Conservation (phyloP, 148 eudicot genomes). For the Polygonum aviculare region DNA sequence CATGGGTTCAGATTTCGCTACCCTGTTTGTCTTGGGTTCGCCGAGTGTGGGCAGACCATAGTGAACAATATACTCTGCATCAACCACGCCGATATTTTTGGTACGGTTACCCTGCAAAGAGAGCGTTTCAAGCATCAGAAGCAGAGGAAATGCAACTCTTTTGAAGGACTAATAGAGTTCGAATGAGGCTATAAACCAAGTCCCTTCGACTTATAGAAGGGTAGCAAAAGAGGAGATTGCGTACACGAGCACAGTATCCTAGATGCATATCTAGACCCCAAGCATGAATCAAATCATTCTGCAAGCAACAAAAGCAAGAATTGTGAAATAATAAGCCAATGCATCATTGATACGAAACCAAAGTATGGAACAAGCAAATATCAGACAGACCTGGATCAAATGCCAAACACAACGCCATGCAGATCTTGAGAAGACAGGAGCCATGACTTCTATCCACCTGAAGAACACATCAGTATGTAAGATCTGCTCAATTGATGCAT, state of each 20-base stretch:
- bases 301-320: constrained; percentile 2
- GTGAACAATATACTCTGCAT: constrained; percentile 84
- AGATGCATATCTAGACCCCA: constrained; percentile 93
- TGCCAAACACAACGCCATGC: constrained; percentile 97
- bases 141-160: background rate
- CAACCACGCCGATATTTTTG: constrained; percentile 70
- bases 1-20: background rate
- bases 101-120: constrained; percentile 67
- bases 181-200: background rate
- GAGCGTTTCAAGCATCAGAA: background rate
- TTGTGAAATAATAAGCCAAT: background rate
- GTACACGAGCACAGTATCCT: constrained; percentile 96
- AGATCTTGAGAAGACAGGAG: constrained; percentile 83
- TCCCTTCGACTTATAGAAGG: background rate
- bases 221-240: background rate
- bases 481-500: background rate
- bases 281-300: constrained; percentile 94
- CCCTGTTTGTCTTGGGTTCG: constrained; percentile 46
- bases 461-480: constrained; percentile 4
- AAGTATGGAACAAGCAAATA: background rate
- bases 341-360: background rate
- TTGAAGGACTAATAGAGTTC: background rate
- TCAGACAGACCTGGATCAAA: constrained; percentile 67
- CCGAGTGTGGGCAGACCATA: constrained; percentile 83
- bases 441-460: constrained; percentile 99